Evolutionary conservation across 163 green algal genomes (phyloP).

Genomic region (Coccomyxa subellipsoidea): DNA sequence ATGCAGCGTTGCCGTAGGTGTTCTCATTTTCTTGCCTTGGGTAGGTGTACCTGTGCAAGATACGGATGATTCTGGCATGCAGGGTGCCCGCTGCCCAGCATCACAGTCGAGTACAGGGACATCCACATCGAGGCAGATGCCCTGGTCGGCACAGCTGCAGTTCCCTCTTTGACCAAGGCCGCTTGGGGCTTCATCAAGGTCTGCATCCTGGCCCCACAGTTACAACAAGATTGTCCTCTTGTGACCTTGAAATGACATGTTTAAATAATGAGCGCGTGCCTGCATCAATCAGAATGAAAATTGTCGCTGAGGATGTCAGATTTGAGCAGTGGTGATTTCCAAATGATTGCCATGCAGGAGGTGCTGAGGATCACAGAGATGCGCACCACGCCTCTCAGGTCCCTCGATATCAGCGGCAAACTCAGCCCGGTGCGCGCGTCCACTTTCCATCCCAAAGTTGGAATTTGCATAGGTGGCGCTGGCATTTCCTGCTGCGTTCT

Average conservation of each 20-base stretch:
- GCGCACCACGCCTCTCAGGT: not conserved
- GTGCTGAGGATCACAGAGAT: not conserved
- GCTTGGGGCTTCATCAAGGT: constrained; percentile 17
- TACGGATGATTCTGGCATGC: not conserved
- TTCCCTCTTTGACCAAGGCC: constrained; percentile 24
- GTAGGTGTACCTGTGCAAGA: not conserved
- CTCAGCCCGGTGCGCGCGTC: not conserved
- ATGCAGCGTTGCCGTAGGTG: too few relatives aligned
- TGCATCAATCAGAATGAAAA: not conserved
- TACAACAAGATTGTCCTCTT: not conserved
- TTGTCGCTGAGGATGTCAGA: not conserved
- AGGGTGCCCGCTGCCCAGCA: constrained; percentile 15
- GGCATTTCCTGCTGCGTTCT: too few relatives aligned
- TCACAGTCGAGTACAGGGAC: constrained; percentile 32
- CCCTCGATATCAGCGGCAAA: not conserved
- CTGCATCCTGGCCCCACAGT: not conserved
- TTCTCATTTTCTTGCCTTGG: not conserved
- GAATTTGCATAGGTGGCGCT: not conserved
- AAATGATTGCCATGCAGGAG: not conserved
- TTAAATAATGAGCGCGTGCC: too few relatives aligned
- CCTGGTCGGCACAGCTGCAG: constrained; percentile 14
- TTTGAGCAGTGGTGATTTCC: not conserved
- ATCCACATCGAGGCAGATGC: constrained; percentile 30
- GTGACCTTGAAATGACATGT: too few relatives aligned
- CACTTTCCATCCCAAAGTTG: not conserved